phyloP scores from a whole-genome alignment of 2,329 filamentous ascomycete genomes.

The Xylaria sp. region DNA sequence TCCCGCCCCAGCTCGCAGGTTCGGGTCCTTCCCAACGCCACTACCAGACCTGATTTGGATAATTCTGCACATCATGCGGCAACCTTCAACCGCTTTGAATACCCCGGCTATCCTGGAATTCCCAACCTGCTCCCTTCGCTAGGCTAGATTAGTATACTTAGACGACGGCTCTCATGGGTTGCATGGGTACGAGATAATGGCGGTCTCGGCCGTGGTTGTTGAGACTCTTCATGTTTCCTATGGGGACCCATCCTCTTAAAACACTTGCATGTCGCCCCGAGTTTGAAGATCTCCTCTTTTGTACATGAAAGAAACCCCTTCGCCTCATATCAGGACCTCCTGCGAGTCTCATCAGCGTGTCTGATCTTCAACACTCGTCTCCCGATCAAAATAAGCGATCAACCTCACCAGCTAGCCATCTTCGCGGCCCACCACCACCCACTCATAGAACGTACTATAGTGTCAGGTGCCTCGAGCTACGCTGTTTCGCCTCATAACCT shows the following conservation, averaged over 20 bases:
- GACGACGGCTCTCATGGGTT: slow-evolving; percentile 35
- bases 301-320: slow-evolving; percentile 52
- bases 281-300: slow-evolving; percentile 51
- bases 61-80: slow-evolving; percentile 48
- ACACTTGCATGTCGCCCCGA: slow-evolving; percentile 53
- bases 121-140: slow-evolving; percentile 13
- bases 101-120: slow-evolving; percentile 26
- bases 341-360: slow-evolving; percentile 49
- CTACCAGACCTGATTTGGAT: slow-evolving; percentile 35
- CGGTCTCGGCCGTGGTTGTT: slow-evolving; percentile 51
- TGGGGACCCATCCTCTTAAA: slow-evolving; percentile 54
- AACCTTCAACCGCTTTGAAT: slow-evolving; percentile 40
- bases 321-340: slow-evolving; percentile 51
- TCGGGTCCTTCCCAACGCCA: slow-evolving; percentile 25
- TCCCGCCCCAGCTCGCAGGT: slow-evolving; percentile 34
- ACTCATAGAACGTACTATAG: slow-evolving; percentile 29
- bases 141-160: slow-evolving; percentile 12
- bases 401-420: slow-evolving; percentile 36
- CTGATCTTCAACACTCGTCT: slow-evolving; percentile 52
- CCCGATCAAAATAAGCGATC: slow-evolving; percentile 44
- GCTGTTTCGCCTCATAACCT: slow-evolving; percentile 36
- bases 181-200: slow-evolving; percentile 39
- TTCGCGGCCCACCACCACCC: slow-evolving; percentile 35
- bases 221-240: slow-evolving; percentile 47
- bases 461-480: slow-evolving; percentile 35